Evolutionary conservation across 768 basidiomycete species (phyloP), one percentile per base, ranked within the genome.

Genomic region (Ramaria sp.): DNA sequence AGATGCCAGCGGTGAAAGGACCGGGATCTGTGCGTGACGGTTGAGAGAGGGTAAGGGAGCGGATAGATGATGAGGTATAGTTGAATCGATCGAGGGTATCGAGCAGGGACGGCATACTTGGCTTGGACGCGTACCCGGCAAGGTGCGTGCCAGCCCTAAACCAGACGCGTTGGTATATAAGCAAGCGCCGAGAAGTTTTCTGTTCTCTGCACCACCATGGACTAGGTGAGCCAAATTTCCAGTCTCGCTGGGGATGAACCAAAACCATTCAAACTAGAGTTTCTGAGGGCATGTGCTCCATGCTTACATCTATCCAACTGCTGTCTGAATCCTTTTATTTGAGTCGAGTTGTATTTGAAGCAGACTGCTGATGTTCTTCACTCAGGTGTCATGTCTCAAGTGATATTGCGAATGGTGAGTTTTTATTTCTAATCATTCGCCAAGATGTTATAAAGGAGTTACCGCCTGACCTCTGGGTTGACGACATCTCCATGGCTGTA

Each of bases 251-350:
- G 7, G 53, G 83, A 86, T 84, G 84, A 88, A 73, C 60, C 70
- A 66, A 75, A 71, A 73, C 65, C 70, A 78, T 81, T 86, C 86
- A 90, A 90, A 90, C 87, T 90, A 90, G 86, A 89, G 86, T 90
- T 83, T 88, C 77, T 89, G 87, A 90, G 87, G 70, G 82, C 75
- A 70, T 59, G 7, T 69, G 78, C 79, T 72, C 84, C 64, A 83
- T 88, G 87, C 78, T 88, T 84, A 59, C 76, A 59, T 68, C 64
- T 77, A 73, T 75, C 78, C 79, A 73, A 77, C 75, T 75, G 76
- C 81, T 79, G 75, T 76, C 84, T 86, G 84, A 87, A 67, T 59
- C 63, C 55, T 54, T 17, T 15, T 58, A 24, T 38, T 57, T 38
- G 17, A 4, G 1, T 41, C n/a, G 19, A n/a, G 19, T 2, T 7